Percentiles rank a stretch among this genome's conserved stretches.
These are phyloP conservation scores for Taphrina flavorubra DNA, from an alignment of 1,139 yeast genomes.

Conservation along the genomic window DNA sequence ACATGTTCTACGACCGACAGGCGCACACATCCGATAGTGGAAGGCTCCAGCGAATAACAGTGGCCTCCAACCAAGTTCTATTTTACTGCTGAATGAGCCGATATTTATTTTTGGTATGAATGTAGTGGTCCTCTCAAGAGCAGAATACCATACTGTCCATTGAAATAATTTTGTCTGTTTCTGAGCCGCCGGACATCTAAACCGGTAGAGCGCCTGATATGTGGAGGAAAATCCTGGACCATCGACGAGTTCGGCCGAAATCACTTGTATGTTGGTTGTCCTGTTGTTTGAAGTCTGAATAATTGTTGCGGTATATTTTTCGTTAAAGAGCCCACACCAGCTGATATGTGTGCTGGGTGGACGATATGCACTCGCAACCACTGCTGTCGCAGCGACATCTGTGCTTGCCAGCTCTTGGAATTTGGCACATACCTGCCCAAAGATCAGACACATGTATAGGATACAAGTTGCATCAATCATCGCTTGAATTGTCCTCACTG, in stretches of 20 bases:
- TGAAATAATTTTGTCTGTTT: background rate
- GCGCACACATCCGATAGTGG: background rate
- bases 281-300: no score
- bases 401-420: no score
- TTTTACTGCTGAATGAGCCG: background rate
- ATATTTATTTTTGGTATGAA: background rate
- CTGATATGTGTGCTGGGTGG: background rate
- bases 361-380: background rate
- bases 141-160: background rate
- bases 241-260: no score
- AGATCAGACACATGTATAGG: no score
- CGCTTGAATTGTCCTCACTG: no score
- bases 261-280: no score
- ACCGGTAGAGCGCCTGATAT: background rate
- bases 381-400: no score
- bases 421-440: no score
- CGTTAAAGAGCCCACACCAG: background rate
- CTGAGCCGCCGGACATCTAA: background rate
- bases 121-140: background rate
- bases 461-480: no score
- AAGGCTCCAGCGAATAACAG: background rate
- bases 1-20: background rate
- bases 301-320: background rate
- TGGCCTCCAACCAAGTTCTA: background rate
- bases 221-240: background rate